Evolutionary conservation across 257 asterid genomes (phyloP).

Genomic region (Przewalskia tangutica): DNA sequence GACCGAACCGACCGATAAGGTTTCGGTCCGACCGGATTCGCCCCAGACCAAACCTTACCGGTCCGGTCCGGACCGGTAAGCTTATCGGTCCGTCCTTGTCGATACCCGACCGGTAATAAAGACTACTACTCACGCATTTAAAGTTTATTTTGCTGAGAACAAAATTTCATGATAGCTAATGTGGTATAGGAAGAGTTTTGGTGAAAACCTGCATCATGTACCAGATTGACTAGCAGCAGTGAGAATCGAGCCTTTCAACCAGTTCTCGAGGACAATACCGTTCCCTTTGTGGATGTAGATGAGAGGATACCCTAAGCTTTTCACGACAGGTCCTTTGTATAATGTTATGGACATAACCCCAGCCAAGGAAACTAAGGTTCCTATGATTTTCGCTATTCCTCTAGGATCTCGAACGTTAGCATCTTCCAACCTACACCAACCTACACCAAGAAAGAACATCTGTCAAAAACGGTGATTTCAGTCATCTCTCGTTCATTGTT

Average conservation of each 20-base stretch:
- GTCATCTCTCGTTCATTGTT: not conserved
- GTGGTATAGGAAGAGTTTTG: not conserved
- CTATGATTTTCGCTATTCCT: slow-evolving; percentile 50
- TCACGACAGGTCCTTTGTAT: slow-evolving; percentile 49
- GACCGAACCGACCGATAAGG: too few species aligned
- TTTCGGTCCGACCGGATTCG: too few species aligned
- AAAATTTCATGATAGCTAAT: not conserved
- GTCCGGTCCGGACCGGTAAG: too few species aligned
- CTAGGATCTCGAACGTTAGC: slow-evolving; percentile 35
- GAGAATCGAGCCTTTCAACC: slow-evolving; percentile 56
- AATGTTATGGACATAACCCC: slow-evolving; percentile 62
- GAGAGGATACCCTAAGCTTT: slow-evolving; percentile 30
- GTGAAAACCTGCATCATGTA: slow-evolving; percentile 64
- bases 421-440: slow-evolving; percentile 47
- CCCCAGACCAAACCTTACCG: too few species aligned
- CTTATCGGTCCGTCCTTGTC: too few species aligned
- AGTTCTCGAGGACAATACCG: slow-evolving; percentile 26
- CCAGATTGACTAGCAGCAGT: slow-evolving; percentile 50
- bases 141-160: not conserved
- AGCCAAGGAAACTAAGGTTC: slow-evolving; percentile 54
- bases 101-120: too few species aligned
- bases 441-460: not conserved
- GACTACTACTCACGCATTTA: too few species aligned
- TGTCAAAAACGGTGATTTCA: slow-evolving; percentile 16
- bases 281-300: slow-evolving; percentile 29